A percentile compares a stretch with the other conserved stretches of the same genome.
Conservation (phyloP, 1,139 yeast species). For the Zhuliangozyma blackwelliae region DNA sequence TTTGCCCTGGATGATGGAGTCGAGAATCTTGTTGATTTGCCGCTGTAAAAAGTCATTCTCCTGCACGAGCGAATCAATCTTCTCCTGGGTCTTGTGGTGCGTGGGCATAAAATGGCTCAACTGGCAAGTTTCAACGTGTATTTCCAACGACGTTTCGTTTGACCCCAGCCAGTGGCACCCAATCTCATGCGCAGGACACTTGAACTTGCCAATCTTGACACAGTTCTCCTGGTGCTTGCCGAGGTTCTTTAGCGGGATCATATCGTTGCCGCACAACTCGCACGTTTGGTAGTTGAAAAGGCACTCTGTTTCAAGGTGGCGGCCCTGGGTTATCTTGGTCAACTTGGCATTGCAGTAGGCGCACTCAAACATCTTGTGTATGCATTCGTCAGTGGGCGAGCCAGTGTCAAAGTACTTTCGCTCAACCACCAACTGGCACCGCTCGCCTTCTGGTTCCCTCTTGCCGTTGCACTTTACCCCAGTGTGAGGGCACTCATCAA, state of each 20-base stretch:
- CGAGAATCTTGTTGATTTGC: slow-evolving; percentile 45
- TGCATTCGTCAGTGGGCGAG: slow-evolving; percentile 15
- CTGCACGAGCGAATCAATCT: slow-evolving; percentile 15
- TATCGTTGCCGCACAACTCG: slow-evolving; percentile 38
- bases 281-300: slow-evolving; percentile 35
- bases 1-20: slow-evolving; percentile 48
- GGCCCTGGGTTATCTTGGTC: slow-evolving; percentile 23
- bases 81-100: slow-evolving; percentile 17
- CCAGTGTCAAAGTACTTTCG: slow-evolving; percentile 8
- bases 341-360: slow-evolving; percentile 34
- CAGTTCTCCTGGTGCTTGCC: slow-evolving; percentile 35
- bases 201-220: slow-evolving; percentile 25
- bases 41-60: slow-evolving; percentile 32
- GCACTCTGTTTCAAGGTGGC: slow-evolving; percentile 41
- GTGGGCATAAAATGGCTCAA: slow-evolving; percentile 30
- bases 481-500: slow-evolving; percentile 47
- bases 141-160: slow-evolving; percentile 36
- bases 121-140: slow-evolving; percentile 35
- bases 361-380: slow-evolving; percentile 38
- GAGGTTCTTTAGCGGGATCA: slow-evolving; percentile 32
- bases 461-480: slow-evolving; percentile 42
- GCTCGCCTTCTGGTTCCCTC: slow-evolving; percentile 10
- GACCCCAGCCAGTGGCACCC: slow-evolving; percentile 42
- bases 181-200: slow-evolving; percentile 38
- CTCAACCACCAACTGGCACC: slow-evolving; percentile 10